Evolutionary conservation across 495 filamentous ascomycete species (phyloP), one percentile per base, ranked within the genome.

Genomic region (Penicillium cataractarum): DNA sequence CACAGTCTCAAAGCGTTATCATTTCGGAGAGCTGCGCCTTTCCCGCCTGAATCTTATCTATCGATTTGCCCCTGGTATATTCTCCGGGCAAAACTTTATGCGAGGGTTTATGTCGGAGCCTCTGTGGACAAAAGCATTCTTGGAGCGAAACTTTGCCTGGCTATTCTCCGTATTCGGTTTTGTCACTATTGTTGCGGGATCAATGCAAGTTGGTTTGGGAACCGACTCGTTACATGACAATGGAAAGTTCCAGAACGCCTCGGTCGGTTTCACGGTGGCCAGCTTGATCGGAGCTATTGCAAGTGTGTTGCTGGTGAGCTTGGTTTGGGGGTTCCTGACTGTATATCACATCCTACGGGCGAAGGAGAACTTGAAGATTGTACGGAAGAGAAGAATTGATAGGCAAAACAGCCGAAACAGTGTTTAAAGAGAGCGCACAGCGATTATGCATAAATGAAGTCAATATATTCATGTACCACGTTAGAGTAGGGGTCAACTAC

Each of bases 11-110:
- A 35, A 39, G 24, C 59, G 59, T 27, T 61, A 61, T 26, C 50
- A 61, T 26, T 61, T 55, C 49, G 59, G 59, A 35, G 59, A 61
- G 27, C 59, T 61, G 4, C 60, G 60, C 22, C 60, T 62, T 0
- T 39, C 51, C 2, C 51, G 51, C 3, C 15, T 62, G 19, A 57
- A 62, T 37, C 52, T 62, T 21, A 57, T 62, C 17, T 62, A 62
- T 32, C 52, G 60, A 1, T 26, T 61, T 29, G 29, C 54, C 6
- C 52, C 54, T 3, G 19, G 32, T 26, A 39, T 56, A 3, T 62
- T 62, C 24, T 56, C 60, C 2, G 8, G 19, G 0, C 40, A 50
- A 19, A 51, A 56, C 15, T 40, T 56, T 19, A 49, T 51, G n/a
- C 52, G 42, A 6, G 60, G 52, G 5, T 57, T 50, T 12, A 57